Evolutionary conservation across 805 yeast genomes (phyloP).

Genomic region (Lachancea lanzarotensis): DNA sequence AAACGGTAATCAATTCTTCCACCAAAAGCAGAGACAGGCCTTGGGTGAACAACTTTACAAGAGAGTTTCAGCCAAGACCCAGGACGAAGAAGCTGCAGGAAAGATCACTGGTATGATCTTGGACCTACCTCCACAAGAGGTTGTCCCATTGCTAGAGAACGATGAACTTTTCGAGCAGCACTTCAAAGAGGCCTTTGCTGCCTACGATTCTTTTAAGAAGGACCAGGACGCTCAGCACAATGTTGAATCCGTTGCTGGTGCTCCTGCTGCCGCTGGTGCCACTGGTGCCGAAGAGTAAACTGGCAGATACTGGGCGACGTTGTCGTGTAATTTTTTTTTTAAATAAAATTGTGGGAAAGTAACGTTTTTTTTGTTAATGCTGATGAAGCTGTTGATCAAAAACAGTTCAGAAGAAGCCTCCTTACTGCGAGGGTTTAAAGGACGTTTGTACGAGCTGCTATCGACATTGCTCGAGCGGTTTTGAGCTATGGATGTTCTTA

Average conservation of each 20-base stretch:
- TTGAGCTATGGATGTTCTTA: too few species aligned
- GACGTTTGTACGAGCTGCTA: too few species aligned
- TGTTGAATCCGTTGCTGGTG: slow-evolving; percentile 1
- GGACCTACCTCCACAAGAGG: slow-evolving; percentile 89
- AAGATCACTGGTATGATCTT: slow-evolving; percentile 98
- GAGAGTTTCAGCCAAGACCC: slow-evolving; percentile 79
- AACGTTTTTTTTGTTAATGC: slow-evolving; percentile 4
- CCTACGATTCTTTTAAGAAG: slow-evolving; percentile 85
- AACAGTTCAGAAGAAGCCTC: too few species aligned
- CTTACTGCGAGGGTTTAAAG: too few species aligned
- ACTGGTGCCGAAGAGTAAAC: slow-evolving; percentile 7
- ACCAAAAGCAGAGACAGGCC: slow-evolving; percentile 89
- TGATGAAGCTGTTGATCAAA: neutral
- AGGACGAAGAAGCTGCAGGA: slow-evolving; percentile 93
- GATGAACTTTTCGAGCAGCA: slow-evolving; percentile 84
- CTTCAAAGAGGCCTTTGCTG: slow-evolving; percentile 89
- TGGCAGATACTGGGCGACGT: neutral
- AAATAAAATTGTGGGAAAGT: slow-evolving; percentile 11
- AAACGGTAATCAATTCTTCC: slow-evolving; percentile 43
- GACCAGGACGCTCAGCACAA: slow-evolving; percentile 31
- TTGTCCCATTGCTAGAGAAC: slow-evolving; percentile 81
- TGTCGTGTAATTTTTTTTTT: slow-evolving; percentile 5
- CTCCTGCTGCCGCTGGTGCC: slow-evolving; percentile 4
- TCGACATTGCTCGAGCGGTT: too few species aligned
- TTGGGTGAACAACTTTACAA: slow-evolving; percentile 97